Base-by-base conservation (phyloP, 2,329 filamentous ascomycete genomes). In the Colletotrichum simmondsii region DNA sequence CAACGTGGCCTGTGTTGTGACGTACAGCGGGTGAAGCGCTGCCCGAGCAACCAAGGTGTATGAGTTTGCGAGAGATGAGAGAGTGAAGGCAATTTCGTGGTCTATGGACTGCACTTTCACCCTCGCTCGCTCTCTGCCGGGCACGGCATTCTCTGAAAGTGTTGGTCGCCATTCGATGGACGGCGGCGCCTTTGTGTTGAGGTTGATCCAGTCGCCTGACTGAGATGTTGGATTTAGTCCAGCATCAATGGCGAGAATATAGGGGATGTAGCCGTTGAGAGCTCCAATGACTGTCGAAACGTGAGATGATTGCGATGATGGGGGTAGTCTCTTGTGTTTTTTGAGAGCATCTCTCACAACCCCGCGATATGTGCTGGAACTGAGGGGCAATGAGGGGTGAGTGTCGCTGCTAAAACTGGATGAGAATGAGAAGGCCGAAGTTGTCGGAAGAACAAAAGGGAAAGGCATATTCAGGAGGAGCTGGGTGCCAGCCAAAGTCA, bases 391-490 rank as follows among this genome's bases (percentile, higher is more conserved):
- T 0, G 96, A 98, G 4, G 97, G 96, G 82, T 98, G 96, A 3
- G 94, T 95, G 75, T 92, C 90, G 78, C 93, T 96, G 77, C 85
- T 89, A 82, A 97, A 92, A 82, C 88, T 93, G 49, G 92, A 87
- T 26, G 94, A 93, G 80, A 98, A 96, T 65, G 94, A 92, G 79
- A 97, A 92, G 66, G 93, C 90, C 42, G 95, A 97, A 5, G 96
- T 98, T 1, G 96, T 98, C 2, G 97, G 95, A 37, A 98, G 90
- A 12, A 90, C 85, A 79, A 98, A 98, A 14, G 94, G 93, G 80
- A 94, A 98, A 37, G 96, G 95, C 97, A 98, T 98, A 54, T 78
- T 84, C 76, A 57, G 26, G 22, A 5, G 26, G 49, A 42, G 59
- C 16, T n/a, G 22, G 14, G 19, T 30, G 54, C 35, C 24, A n/a